These are phyloP conservation scores for Peronosclerospora sorghi DNA, from an alignment of 352 stramenopile genomes.

Conservation along the genomic window DNA sequence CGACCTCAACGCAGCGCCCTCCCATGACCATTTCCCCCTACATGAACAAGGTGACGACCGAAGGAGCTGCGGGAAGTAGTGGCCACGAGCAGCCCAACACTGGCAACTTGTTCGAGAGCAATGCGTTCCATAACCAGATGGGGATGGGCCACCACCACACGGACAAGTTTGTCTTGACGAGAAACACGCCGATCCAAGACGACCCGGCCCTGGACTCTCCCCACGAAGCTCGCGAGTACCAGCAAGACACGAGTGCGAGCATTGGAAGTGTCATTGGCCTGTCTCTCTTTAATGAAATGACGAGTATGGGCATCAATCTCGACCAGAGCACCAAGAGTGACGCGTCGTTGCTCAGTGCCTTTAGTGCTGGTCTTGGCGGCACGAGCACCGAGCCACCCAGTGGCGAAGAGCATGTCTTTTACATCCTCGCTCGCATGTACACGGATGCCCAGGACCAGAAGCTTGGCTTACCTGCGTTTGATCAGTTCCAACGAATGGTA, in stretches of 20 bases:
- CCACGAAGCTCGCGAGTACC: conserved; percentile 13
- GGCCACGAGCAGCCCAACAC: conserved; percentile 13
- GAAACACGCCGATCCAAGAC: conserved; percentile 21
- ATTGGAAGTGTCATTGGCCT: conserved; percentile 27
- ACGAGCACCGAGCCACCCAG: conserved; percentile 5
- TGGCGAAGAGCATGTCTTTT: conserved; percentile 71
- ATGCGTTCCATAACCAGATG: conserved; percentile 63
- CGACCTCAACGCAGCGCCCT: conserved; percentile 28
- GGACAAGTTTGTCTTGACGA: conserved; percentile 29
- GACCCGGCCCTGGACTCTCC: conserved; percentile 19
- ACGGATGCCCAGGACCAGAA: conserved; percentile 53
- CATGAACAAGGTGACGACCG: conserved; percentile 58
- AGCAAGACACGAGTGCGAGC: conserved; percentile 8
- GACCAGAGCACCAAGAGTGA: conserved; percentile 45
- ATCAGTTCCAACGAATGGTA: conserved; percentile 78
- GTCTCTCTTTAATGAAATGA: conserved; percentile 63
- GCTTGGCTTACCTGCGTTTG: conserved; percentile 69
- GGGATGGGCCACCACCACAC: conserved; percentile 29
- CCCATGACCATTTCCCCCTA: conserved; percentile 58
- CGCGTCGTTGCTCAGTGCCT: conserved; percentile 27
- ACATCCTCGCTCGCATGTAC: conserved; percentile 74
- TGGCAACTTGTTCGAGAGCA: conserved; percentile 64
- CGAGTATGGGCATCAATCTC: conserved; percentile 60
- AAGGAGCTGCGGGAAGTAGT: not conserved
- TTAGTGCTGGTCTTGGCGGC: conserved; percentile 22